A percentile compares a stretch with the other conserved stretches of the same genome.
Conservation (phyloP, 495 filamentous ascomycete genomes). For the Penicillium roqueforti region DNA sequence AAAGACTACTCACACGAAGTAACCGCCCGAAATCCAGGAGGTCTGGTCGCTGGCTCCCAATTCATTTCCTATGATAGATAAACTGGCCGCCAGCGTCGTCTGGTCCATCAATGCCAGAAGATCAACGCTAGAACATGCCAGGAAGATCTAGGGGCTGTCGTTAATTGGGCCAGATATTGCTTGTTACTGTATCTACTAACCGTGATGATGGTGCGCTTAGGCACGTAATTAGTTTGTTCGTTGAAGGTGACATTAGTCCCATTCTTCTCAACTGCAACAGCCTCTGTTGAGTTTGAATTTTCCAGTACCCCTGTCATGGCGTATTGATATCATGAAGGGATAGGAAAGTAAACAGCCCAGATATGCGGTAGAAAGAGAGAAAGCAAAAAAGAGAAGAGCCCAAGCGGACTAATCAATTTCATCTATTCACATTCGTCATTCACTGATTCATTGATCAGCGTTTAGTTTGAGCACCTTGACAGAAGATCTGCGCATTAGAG, state of each 20-base stretch:
- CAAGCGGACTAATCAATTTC: background rate
- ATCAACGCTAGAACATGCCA: conserved; percentile 54
- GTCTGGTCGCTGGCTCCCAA: conserved; percentile 45
- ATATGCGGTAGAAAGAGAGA: background rate
- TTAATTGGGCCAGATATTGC: conserved; percentile 1
- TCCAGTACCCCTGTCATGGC: conserved; percentile 17
- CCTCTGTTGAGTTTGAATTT: conserved; percentile 2
- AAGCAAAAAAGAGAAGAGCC: background rate
- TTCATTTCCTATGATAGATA: conserved; percentile 48
- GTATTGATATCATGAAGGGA: background rate
- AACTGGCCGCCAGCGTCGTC: conserved; percentile 49
- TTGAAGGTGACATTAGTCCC: conserved; percentile 37
- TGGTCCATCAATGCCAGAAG: conserved; percentile 53
- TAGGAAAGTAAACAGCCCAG: background rate
- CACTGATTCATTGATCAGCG: conserved; percentile 13
- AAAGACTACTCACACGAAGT: conserved; percentile 46
- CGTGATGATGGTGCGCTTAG: conserved; percentile 46
- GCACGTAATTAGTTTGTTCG: conserved; percentile 55
- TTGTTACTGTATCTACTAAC: conserved; percentile 22
- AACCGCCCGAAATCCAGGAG: conserved; percentile 53
- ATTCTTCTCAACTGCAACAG: conserved; percentile 10
- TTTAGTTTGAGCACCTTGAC: conserved; percentile 14
- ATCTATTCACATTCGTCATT: background rate
- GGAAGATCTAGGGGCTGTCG: conserved; percentile 41
- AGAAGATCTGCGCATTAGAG: conserved; percentile 19